Evolutionary conservation across 306 rosid genomes (phyloP), one percentile per base, ranked within the genome.

Genomic region (Dalbergia cultrata): DNA sequence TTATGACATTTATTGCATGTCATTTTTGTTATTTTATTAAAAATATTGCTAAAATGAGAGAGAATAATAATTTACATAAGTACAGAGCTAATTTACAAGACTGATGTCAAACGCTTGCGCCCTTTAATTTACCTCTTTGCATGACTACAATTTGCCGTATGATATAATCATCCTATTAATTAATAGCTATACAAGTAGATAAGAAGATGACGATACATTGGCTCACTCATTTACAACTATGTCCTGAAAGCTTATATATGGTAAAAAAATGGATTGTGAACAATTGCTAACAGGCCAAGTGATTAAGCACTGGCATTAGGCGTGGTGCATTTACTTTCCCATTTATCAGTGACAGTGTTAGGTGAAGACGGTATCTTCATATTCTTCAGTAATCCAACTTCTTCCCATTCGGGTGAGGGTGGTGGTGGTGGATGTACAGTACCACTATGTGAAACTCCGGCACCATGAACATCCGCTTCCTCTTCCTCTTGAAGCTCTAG

Each of bases 361-460:
- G 89, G 89, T 18, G 89, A 86, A 86, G 16, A 35, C 5, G 81
- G 92, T 18, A 58, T 72, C 79, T 41, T 71, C 33, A 13, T 50
- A 37, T 69, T 75, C 84, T 64, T 89, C 84, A 83, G 73, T 75
- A 92, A 72, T 34, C 77, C 86, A 83, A 59, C 57, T 45, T 83
- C 90, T 41, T 88, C 87, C 80, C 79, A 49, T 37, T 85, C 81
- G 0, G 92, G 91, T 64, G 86, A 85, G 4, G 82, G 47, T 21
- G 80, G 74, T 67, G 80, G 73, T 56, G 61, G 79, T 37, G 56
- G 19, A 75, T 60, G 78, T 41, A 44, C 57, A 72, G 13, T 1
- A 7, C 60, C 49, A 31, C 80, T n/a, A 1, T 76, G 13, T 11
- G 80, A 68, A 39, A 72, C 57, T 71, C 56, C 65, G 18, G 17